These are phyloP conservation scores for Pestalotiopsis sp. DNA, from an alignment of 2,329 filamentous ascomycete species.

Conservation along the genomic window DNA sequence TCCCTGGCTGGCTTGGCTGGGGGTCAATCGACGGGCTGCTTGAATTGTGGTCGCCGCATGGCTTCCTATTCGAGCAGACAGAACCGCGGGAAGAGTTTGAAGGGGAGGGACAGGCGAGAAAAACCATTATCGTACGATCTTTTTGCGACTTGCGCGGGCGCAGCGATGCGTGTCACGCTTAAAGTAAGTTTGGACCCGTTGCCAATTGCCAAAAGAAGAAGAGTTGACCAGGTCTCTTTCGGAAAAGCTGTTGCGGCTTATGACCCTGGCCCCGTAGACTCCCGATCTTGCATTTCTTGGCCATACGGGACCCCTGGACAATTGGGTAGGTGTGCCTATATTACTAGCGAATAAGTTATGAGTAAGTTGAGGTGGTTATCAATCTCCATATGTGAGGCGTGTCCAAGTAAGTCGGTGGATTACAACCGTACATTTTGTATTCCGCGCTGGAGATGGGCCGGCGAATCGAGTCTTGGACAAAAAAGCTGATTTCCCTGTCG, in stretches of 20 bases:
- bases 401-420: too few species aligned
- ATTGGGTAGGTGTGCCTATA: too few species aligned
- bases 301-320: not conserved
- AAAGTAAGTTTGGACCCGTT: not conserved
- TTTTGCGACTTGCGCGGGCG: not conserved
- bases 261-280: not conserved
- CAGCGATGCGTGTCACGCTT: not conserved
- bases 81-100: not conserved
- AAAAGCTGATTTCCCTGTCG: not conserved
- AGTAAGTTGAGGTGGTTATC: not conserved
- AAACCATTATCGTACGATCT: constrained; percentile 7
- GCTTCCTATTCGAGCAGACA: constrained; percentile 10
- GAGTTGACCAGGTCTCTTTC: not conserved
- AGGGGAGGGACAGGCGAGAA: not conserved
- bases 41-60: not conserved
- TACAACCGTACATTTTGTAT: too few species aligned
- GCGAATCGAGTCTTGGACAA: too few species aligned
- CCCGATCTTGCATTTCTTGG: constrained; percentile 1
- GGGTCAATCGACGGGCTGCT: not conserved
- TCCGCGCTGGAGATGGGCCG: too few species aligned
- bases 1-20: too few species aligned
- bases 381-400: too few species aligned
- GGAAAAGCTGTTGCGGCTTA: not conserved
- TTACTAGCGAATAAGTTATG: not conserved
- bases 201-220: not conserved